Base-by-base conservation (phyloP, 1,284 basidiomycete species). In the Tilletia setariae region DNA sequence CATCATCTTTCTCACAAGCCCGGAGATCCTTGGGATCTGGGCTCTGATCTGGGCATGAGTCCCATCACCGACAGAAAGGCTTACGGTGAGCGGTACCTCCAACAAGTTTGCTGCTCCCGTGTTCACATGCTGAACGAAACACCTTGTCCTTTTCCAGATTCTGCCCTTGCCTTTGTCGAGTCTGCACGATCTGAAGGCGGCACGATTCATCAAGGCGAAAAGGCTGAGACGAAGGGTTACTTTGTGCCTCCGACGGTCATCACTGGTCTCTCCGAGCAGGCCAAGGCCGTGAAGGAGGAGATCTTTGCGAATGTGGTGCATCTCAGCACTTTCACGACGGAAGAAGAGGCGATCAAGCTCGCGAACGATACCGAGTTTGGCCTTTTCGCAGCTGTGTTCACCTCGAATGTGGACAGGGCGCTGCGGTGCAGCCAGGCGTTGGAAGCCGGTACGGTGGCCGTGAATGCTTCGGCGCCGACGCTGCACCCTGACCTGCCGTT, bases 401-500 rank as follows among this genome's bases (percentile, higher is more conserved):
- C 73, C 21, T 53, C 69, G 47, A 70, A 76, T 51, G 51, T 68
- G 21, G 42, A 65, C n/a, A 30, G 71, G n/a, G 72, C 72, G 0
- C 68, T 72, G 15, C 63, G 76, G 4, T 66, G 76, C 66, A 64
- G 71, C 1, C n/a, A 64, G 11, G 71, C 51, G 6, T 71, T 78
- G 56, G 53, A 77, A 25, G 69, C 74, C 0, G 76, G 77, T n/a
- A 77, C 75, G 67, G 67, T 79, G 28, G 72, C 71, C 2, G 68
- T 77, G 64, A 79, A 77, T 66, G 72, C 61, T 35, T 56, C 63
- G 42, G 23, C 51, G 3, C 51, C 59, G 65, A 23, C 63, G 13
- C 21, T 63, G 23, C n/a, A 16, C 8, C 15, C 16, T 2, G 28
- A n/a, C 35, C 91, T 92, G 44, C 93, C 94, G 0, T 96, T 96